Evolutionary conservation across 2,329 filamentous ascomycete species (phyloP).

Genomic region (Arthrobotrys sinensis): DNA sequence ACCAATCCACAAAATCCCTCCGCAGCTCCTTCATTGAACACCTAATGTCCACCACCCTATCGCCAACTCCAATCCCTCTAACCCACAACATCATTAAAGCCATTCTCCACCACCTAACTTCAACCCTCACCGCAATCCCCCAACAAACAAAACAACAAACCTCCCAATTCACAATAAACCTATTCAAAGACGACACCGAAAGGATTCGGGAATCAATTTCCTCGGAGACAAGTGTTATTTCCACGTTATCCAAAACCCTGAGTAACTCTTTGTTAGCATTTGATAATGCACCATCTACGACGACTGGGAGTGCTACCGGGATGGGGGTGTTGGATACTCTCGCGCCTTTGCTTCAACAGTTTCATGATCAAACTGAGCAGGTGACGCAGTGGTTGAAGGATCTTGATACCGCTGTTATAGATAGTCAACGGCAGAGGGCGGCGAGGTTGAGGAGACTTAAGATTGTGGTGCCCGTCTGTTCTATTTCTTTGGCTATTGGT

Average conservation of each 20-base stretch:
- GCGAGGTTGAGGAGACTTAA: constrained; percentile 48
- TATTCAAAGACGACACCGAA: constrained; percentile 54
- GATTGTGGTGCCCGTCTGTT: constrained; percentile 44
- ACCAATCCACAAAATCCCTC: constrained; percentile 8
- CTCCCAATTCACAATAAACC: constrained; percentile 52
- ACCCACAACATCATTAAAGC: constrained; percentile 45
- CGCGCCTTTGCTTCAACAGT: constrained; percentile 37
- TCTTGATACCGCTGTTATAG: constrained; percentile 41
- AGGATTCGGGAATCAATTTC: constrained; percentile 44
- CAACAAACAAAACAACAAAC: constrained; percentile 39
- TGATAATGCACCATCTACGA: constrained; percentile 8
- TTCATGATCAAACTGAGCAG: constrained; percentile 50
- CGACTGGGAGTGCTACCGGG: neutral
- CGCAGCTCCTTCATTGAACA: constrained; percentile 48
- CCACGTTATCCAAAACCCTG: constrained; percentile 44
- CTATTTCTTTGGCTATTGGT: constrained; percentile 45
- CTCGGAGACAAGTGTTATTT: constrained; percentile 34
- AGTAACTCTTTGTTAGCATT: constrained; percentile 43
- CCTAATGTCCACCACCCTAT: constrained; percentile 23
- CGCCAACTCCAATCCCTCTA: constrained; percentile 5
- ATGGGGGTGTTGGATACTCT: constrained; percentile 8
- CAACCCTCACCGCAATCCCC: constrained; percentile 29
- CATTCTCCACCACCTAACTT: constrained; percentile 43
- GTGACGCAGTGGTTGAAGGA: constrained; percentile 53
- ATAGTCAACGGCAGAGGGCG: constrained; percentile 43